Conservation (phyloP, 2,329 filamentous ascomycete genomes). For the Xylariaceae sp. region DNA sequence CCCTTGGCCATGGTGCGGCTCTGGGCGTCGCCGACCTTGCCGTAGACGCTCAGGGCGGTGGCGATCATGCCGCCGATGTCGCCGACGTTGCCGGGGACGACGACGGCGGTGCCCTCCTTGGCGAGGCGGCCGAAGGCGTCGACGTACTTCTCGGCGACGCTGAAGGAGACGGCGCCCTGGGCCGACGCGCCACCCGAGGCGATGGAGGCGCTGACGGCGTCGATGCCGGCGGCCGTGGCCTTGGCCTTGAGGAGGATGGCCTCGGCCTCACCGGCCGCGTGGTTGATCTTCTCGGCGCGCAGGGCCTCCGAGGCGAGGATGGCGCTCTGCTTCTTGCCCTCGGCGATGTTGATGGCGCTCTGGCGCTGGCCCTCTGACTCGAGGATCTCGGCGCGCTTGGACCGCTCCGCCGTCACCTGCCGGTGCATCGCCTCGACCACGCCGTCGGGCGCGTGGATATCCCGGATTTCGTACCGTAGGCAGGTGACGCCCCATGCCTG, state of each 20-base stretch:
- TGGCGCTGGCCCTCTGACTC: constrained; percentile 96
- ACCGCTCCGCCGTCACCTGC: constrained; percentile 93
- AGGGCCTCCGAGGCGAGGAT: constrained; percentile 93
- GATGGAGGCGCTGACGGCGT: constrained; percentile 75
- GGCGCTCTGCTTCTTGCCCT: constrained; percentile 94
- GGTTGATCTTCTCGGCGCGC: constrained; percentile 87
- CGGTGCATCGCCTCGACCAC: constrained; percentile 98
- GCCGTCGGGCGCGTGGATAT: constrained; percentile 90
- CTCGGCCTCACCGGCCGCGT: constrained; percentile 86
- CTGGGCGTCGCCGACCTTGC: constrained; percentile 82
- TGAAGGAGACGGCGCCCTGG: constrained; percentile 77
- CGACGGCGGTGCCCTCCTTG: constrained; percentile 90
- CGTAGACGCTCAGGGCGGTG: constrained; percentile 89
- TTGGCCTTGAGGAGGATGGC: constrained; percentile 81
- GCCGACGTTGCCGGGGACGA: constrained; percentile 94
- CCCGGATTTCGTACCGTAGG: constrained; percentile 93
- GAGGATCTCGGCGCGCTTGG: constrained; percentile 94
- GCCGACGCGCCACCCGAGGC: constrained; percentile 67
- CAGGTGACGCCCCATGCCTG: constrained; percentile 96
- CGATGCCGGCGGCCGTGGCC: constrained; percentile 84
- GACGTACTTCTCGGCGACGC: constrained; percentile 95
- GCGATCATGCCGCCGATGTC: constrained; percentile 97
- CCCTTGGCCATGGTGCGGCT: constrained; percentile 59
- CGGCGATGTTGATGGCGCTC: constrained; percentile 97
- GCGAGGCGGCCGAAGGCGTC: constrained; percentile 89